Conservation (phyloP, 2,329 filamentous ascomycete genomes). For the Cladosporium cucumerinum region DNA sequence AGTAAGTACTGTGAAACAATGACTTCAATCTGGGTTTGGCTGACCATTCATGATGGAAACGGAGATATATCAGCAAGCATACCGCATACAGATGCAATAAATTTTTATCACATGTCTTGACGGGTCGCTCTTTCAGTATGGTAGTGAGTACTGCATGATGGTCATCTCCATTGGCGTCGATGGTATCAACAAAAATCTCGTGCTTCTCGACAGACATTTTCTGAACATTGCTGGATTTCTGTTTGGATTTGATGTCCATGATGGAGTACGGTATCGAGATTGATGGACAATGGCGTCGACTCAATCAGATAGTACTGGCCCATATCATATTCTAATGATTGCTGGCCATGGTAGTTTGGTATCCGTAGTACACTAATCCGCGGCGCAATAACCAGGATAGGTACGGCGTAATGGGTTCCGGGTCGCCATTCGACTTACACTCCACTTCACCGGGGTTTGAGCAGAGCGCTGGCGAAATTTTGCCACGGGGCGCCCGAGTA, state of each 20-base stretch:
- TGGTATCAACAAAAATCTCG: background rate
- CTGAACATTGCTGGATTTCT: background rate
- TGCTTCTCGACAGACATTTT: background rate
- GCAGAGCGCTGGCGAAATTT: background rate
- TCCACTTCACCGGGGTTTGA: background rate
- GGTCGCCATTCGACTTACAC: background rate
- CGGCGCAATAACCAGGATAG: background rate
- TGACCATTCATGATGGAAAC: constrained; percentile 31
- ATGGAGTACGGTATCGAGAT: background rate
- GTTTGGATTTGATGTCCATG: background rate
- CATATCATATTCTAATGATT: background rate
- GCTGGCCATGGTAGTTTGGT: background rate
- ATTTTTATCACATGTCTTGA: constrained; percentile 24
- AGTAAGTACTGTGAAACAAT: constrained; percentile 23
- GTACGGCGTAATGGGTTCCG: background rate
- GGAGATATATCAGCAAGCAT: constrained; percentile 33
- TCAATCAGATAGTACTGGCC: background rate
- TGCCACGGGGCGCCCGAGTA: background rate
- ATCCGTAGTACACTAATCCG: too few relatives aligned
- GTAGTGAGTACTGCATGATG: background rate
- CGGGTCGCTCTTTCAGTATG: background rate
- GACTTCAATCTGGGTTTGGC: constrained; percentile 35
- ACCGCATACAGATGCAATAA: constrained; percentile 27
- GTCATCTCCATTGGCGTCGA: background rate
- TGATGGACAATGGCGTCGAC: background rate